Conservation (phyloP, 225 moss, liverwort and hornwort species). For the Bryum argenteum region DNA sequence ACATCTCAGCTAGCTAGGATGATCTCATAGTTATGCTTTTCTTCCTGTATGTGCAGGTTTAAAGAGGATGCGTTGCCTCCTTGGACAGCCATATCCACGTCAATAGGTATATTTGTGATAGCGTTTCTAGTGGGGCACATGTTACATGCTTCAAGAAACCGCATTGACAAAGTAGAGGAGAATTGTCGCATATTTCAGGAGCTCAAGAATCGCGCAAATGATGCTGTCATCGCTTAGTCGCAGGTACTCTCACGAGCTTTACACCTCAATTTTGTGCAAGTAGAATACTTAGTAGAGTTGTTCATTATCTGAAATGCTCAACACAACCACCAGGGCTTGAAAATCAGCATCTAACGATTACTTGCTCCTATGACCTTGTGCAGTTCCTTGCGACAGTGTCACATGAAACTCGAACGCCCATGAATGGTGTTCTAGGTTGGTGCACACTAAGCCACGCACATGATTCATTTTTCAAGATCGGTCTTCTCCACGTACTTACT, state of each 20-base stretch:
- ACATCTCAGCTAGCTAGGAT: background rate
- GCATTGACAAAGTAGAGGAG: slow-evolving; percentile 67
- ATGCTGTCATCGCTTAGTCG: slow-evolving; percentile 68
- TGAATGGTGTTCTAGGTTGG: slow-evolving; percentile 75
- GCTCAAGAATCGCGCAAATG: slow-evolving; percentile 61
- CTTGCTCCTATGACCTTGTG: slow-evolving; percentile 26
- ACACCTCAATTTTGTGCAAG: background rate
- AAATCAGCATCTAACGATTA: slow-evolving; percentile 16
- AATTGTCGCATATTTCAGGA: slow-evolving; percentile 63
- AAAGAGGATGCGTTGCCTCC: slow-evolving; percentile 60
- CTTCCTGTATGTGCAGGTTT: slow-evolving; percentile 46
- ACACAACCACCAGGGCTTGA: background rate
- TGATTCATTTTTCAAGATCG: slow-evolving; percentile 17
- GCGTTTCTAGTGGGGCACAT: slow-evolving; percentile 62
- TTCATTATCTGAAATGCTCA: background rate
- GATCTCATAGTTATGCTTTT: slow-evolving; percentile 16
- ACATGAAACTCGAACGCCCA: slow-evolving; percentile 71
- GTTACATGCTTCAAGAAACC: slow-evolving; percentile 59
- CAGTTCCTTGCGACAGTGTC: slow-evolving; percentile 75
- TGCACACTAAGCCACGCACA: slow-evolving; percentile 15
- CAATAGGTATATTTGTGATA: slow-evolving; percentile 56
- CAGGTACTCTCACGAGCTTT: slow-evolving; percentile 40
- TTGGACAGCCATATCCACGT: slow-evolving; percentile 64
- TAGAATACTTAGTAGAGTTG: too few relatives aligned
- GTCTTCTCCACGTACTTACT: slow-evolving; percentile 23